Percentiles rank a stretch among this genome's conserved stretches.
These are phyloP conservation scores for Hypholoma fasciculare DNA, from an alignment of 768 basidiomycete species.

Conservation along the genomic window DNA sequence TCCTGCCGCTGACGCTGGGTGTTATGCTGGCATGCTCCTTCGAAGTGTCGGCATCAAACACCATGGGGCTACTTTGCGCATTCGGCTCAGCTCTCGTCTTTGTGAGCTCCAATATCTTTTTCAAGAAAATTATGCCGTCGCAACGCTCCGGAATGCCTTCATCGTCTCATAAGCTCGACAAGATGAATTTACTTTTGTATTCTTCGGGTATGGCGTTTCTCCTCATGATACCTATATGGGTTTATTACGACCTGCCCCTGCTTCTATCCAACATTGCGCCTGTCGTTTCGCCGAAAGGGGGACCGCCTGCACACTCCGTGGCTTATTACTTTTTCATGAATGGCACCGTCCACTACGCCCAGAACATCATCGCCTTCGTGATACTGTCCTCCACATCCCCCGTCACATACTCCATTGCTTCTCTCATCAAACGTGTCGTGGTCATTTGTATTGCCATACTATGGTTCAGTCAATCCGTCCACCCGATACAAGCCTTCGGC, in stretches of 20 bases:
- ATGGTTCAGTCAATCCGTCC: conserved; percentile 91
- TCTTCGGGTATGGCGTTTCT: conserved; percentile 93
- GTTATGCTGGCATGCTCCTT: conserved; percentile 98
- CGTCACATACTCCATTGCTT: conserved; percentile 98
- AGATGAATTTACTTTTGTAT: conserved; percentile 93
- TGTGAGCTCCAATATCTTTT: conserved; percentile 97
- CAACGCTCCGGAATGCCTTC: conserved; percentile 38
- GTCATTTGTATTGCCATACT: conserved; percentile 98
- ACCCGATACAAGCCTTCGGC: conserved; percentile 84
- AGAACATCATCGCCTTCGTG: conserved; percentile 97
- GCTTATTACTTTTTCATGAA: conserved; percentile 88
- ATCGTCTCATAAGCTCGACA: conserved; percentile 83
- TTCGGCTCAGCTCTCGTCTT: conserved; percentile 97
- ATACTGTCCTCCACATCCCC: conserved; percentile 95
- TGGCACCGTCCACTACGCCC: conserved; percentile 93
- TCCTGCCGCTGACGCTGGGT: conserved; percentile 92
- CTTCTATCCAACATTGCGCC: conserved; percentile 52
- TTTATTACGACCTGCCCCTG: conserved; percentile 80
- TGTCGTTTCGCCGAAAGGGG: conserved; percentile 42
- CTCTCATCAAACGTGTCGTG: conserved; percentile 94
- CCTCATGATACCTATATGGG: conserved; percentile 96
- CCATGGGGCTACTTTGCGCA: conserved; percentile 87
- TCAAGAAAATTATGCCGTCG: conserved; percentile 96
- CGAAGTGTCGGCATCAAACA: conserved; percentile 86
- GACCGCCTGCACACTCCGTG: conserved; percentile 59